These are phyloP conservation scores for Neurospora tetrasperma DNA, from an alignment of 495 filamentous ascomycete genomes.

Conservation along the genomic window DNA sequence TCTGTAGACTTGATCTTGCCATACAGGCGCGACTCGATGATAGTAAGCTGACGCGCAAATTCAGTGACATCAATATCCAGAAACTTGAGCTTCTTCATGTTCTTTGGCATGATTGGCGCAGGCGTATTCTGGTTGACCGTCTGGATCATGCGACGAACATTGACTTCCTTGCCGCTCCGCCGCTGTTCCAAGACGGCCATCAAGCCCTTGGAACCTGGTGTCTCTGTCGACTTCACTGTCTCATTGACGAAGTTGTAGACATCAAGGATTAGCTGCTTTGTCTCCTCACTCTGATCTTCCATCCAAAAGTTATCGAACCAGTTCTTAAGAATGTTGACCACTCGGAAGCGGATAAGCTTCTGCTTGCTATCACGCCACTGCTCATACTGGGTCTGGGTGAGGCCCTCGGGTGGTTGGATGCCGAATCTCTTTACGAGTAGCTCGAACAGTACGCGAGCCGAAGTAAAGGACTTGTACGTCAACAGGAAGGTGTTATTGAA, in stretches of 20 bases:
- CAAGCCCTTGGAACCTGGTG: constrained; percentile 71
- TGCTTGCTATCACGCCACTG: constrained; percentile 90
- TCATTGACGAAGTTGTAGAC: constrained; percentile 88
- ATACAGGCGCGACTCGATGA: constrained; percentile 91
- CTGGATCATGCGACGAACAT: constrained; percentile 75
- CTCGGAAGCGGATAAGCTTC: constrained; percentile 85
- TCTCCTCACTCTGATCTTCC: constrained; percentile 78
- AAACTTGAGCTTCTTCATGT: constrained; percentile 99
- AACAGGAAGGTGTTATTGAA: constrained; percentile 98
- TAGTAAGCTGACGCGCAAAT: constrained; percentile 92
- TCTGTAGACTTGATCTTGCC: constrained; percentile 91
- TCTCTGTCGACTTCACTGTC: constrained; percentile 82
- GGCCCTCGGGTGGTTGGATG: constrained; percentile 81
- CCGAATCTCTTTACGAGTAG: constrained; percentile 83
- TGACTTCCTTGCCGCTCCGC: constrained; percentile 73
- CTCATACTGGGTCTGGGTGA: constrained; percentile 66
- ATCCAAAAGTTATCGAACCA: constrained; percentile 99
- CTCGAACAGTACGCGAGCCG: constrained; percentile 82
- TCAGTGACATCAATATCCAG: constrained; percentile 92
- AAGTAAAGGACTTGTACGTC: constrained; percentile 92
- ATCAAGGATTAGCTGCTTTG: constrained; percentile 72
- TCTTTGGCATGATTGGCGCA: constrained; percentile 88
- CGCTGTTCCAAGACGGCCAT: constrained; percentile 81
- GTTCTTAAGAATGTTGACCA: constrained; percentile 94
- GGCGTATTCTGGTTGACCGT: constrained; percentile 72